phyloP scores from a whole-genome alignment of 345 rosid genomes.

The Heritiera fomes region DNA sequence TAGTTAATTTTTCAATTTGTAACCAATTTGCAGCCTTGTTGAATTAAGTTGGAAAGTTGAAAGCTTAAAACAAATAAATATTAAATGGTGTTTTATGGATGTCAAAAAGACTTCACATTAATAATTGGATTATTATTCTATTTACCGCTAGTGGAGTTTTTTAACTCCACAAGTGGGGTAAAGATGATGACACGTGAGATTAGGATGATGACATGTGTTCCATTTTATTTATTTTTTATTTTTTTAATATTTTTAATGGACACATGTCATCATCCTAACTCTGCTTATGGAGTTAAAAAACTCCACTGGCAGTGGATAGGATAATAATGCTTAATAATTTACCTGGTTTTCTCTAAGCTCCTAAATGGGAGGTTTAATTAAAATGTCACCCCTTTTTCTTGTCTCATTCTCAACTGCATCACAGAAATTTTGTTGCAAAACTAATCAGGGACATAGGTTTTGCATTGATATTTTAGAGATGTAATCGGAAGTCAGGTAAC shows the following conservation, averaged over 20 bases:
- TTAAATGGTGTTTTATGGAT: not conserved
- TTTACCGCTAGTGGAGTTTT: too few relatives aligned
- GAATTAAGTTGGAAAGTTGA: slow-evolving; percentile 6
- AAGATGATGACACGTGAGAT: too few relatives aligned
- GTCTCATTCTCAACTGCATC: not conserved
- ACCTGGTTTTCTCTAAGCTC: not conserved
- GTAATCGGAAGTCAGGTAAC: not conserved
- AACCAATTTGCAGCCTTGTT: not conserved
- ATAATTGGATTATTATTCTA: too few relatives aligned
- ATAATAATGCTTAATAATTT: too few relatives aligned
- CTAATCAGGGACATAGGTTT: not conserved
- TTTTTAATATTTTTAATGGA: too few relatives aligned
- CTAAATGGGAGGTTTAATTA: slow-evolving; percentile 11
- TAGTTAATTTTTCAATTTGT: not conserved
- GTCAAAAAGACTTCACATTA: not conserved
- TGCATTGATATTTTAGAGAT: not conserved
- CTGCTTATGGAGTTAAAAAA: too few relatives aligned
- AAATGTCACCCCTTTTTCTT: not conserved
- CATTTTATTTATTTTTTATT: too few relatives aligned
- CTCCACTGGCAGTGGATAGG: not conserved
- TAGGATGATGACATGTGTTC: too few relatives aligned
- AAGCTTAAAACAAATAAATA: not conserved
- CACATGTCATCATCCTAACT: too few relatives aligned
- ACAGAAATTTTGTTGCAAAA: not conserved
- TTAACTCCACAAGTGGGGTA: too few relatives aligned